Evolutionary conservation across 2,329 filamentous ascomycete species (phyloP).

Genomic region (Trichophyton schoenleinii): DNA sequence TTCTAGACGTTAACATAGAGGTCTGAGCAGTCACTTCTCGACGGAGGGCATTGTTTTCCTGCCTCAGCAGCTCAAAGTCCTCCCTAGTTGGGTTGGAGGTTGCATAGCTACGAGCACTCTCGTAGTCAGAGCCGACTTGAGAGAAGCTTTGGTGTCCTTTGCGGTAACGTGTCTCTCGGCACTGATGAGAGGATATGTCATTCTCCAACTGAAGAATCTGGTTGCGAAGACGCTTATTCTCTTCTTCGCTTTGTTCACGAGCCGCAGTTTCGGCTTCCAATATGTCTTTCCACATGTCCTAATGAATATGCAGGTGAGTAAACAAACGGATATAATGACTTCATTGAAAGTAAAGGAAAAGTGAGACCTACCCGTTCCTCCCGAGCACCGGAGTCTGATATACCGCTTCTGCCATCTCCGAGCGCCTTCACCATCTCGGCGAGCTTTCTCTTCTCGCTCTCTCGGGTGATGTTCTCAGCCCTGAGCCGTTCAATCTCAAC

Average conservation of each 20-base stretch:
- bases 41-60: constrained; percentile 83
- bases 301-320: constrained; percentile 7
- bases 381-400: constrained; percentile 39
- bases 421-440: constrained; percentile 64
- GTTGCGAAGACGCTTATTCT: constrained; percentile 70
- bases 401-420: constrained; percentile 38
- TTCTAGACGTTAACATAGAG: constrained; percentile 91
- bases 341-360: background rate
- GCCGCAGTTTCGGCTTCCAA: constrained; percentile 82
- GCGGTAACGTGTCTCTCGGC: constrained; percentile 20
- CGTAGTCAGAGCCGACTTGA: constrained; percentile 26
- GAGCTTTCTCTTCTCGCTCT: constrained; percentile 75
- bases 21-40: constrained; percentile 91
- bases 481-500: constrained; percentile 71
- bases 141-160: constrained; percentile 28
- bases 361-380: constrained; percentile 34
- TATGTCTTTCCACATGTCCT: constrained; percentile 90
- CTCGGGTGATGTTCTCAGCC: constrained; percentile 63
- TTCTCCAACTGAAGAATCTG: constrained; percentile 60
- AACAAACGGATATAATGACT: background rate
- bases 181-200: constrained; percentile 23
- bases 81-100: constrained; percentile 63
- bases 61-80: constrained; percentile 59
- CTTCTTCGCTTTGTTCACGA: constrained; percentile 80
- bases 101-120: constrained; percentile 38